Percentiles rank a stretch among this genome's conserved stretches.
These are phyloP conservation scores for Fusarium vanettenii DNA, from an alignment of 2,329 filamentous ascomycete genomes.

Conservation along the genomic window DNA sequence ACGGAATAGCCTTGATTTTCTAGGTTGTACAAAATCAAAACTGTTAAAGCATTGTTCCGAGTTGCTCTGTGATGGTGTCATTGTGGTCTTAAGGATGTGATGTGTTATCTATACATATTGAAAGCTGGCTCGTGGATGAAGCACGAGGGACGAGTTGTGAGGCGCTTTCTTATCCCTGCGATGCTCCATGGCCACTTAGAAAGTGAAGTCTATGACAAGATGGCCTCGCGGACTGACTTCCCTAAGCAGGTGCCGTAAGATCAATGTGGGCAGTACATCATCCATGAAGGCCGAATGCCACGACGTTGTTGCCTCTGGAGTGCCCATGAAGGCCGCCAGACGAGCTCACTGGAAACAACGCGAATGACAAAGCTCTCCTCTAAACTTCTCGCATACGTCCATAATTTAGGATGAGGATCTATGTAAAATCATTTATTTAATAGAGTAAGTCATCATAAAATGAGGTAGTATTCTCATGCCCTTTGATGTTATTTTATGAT, in stretches of 20 bases:
- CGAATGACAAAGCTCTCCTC: not conserved
- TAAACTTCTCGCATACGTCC: not conserved
- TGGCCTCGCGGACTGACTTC: not conserved
- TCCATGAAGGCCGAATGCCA: not conserved
- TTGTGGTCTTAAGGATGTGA: not conserved
- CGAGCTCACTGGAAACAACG: not conserved
- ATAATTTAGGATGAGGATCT: not conserved
- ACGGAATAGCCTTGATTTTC: conserved; percentile 43
- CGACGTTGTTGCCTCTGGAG: not conserved
- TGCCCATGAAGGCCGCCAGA: not conserved
- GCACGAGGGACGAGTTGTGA: not conserved
- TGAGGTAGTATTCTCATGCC: not conserved
- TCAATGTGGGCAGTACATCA: not conserved
- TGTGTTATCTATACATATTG: not conserved
- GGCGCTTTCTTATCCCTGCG: not conserved
- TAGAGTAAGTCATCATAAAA: not conserved
- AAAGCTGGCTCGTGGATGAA: not conserved
- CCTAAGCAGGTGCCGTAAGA: no score
- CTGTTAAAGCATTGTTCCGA: conserved; percentile 28
- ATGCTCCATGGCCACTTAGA: not conserved
- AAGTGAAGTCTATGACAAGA: not conserved
- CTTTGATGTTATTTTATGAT: not conserved
- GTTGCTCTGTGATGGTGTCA: not conserved
- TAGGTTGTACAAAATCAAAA: conserved; percentile 45
- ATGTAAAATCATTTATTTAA: not conserved